phyloP scores from a whole-genome alignment of 345 rosid species.

The Salix suchowensis region DNA sequence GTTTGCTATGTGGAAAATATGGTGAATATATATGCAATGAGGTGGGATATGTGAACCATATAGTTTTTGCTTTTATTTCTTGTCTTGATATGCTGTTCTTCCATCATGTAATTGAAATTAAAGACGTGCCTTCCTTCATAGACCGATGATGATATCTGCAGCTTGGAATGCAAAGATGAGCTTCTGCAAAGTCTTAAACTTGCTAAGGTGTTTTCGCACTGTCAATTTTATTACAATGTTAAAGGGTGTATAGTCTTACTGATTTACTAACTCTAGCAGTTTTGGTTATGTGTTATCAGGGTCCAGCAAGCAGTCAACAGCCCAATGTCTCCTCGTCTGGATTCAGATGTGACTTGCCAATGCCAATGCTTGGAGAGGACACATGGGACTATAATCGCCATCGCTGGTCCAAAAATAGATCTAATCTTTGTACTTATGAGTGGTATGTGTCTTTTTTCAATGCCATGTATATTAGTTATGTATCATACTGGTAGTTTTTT shows the following conservation, averaged over 20 bases:
- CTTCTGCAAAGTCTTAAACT: constrained; percentile 42
- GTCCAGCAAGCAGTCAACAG: constrained; percentile 19
- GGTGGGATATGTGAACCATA: constrained; percentile 29
- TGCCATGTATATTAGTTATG: background rate
- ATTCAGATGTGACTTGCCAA: constrained; percentile 5
- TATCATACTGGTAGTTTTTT: background rate
- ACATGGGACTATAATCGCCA: constrained; percentile 49
- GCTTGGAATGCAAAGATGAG: constrained; percentile 62
- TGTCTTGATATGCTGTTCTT: background rate
- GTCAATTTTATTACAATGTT: constrained; percentile 4
- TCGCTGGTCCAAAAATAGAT: constrained; percentile 49
- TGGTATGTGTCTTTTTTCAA: constrained; percentile 39
- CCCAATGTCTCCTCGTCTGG: constrained; percentile 20
- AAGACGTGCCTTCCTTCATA: constrained; percentile 21
- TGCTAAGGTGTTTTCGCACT: constrained; percentile 34
- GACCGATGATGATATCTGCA: constrained; percentile 78
- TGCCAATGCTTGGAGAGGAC: constrained; percentile 37
- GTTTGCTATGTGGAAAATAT: constrained; percentile 62
- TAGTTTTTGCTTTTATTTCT: constrained; percentile 2
- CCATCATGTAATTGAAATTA: background rate
- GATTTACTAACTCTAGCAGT: background rate
- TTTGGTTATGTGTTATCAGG: constrained; percentile 28
- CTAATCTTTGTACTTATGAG: constrained; percentile 57
- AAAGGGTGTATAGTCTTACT: background rate
- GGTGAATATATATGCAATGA: constrained; percentile 74